Percentiles rank a stretch among this genome's conserved stretches.
Conservation (phyloP, 2,329 filamentous ascomycete genomes). For the Zasmidium cellare region DNA sequence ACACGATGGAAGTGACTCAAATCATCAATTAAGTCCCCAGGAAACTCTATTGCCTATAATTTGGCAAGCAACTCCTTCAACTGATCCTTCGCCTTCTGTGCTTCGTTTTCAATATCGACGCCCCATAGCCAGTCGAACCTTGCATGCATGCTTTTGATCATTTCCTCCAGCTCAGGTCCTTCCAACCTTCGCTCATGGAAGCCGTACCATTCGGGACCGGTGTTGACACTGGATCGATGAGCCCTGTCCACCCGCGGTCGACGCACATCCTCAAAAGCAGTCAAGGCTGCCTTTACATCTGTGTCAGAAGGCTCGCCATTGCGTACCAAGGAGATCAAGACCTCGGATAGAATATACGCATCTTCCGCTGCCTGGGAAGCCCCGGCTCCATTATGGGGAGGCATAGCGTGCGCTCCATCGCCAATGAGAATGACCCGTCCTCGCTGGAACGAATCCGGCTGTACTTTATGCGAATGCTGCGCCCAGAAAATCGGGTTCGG, state of each 20-base stretch:
- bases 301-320: neutral
- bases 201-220: conserved; percentile 16
- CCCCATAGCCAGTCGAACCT: conserved; percentile 28
- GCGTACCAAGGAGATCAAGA: conserved; percentile 5
- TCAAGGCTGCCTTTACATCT: conserved; percentile 22
- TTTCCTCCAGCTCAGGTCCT: conserved; percentile 20
- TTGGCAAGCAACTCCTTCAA: neutral
- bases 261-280: conserved; percentile 20
- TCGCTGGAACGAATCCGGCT: conserved; percentile 37
- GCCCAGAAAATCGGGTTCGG: conserved; percentile 49
- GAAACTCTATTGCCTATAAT: no score
- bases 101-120: conserved; percentile 25
- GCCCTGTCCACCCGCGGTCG: conserved; percentile 19
- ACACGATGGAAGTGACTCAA: no score
- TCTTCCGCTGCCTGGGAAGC: conserved; percentile 61
- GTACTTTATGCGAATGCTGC: conserved; percentile 44
- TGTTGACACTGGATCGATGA: conserved; percentile 18
- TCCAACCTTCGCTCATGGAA: conserved; percentile 19
- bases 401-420: conserved; percentile 65
- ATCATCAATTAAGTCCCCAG: no score
- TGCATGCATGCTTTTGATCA: conserved; percentile 15
- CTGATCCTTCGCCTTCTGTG: conserved; percentile 17
- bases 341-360: conserved; percentile 40
- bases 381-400: conserved; percentile 65
- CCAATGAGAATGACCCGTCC: conserved; percentile 59